phyloP scores from a whole-genome alignment of 805 yeast species.

The Starmerella apicola region DNA sequence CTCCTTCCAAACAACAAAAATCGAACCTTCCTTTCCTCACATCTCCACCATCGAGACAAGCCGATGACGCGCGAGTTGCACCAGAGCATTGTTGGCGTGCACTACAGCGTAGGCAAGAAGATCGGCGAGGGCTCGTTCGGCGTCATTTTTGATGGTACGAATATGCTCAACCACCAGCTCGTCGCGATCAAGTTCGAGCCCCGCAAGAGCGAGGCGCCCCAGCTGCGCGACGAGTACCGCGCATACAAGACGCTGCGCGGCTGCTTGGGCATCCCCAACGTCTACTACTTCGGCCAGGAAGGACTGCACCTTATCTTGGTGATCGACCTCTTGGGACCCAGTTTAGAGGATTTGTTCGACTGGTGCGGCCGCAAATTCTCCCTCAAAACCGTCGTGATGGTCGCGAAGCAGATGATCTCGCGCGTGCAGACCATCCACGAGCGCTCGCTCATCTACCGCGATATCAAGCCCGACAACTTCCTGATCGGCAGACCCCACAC shows the following conservation, averaged over 20 bases:
- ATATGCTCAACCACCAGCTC: constrained; percentile 90
- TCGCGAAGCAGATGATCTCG: constrained; percentile 89
- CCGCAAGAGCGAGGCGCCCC: constrained; percentile 87
- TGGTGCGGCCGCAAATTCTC: constrained; percentile 91
- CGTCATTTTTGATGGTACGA: constrained; percentile 81
- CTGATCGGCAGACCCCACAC: constrained; percentile 52
- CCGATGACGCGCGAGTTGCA: constrained; percentile 18
- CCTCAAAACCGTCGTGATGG: constrained; percentile 78
- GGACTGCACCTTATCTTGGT: constrained; percentile 96
- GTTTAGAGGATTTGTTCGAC: constrained; percentile 87
- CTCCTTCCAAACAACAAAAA: too few relatives aligned
- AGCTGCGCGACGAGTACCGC: constrained; percentile 90
- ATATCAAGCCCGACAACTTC: constrained; percentile 73
- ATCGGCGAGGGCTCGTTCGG: constrained; percentile 97
- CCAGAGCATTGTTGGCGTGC: constrained; percentile 14
- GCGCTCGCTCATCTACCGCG: constrained; percentile 76
- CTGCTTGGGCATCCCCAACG: constrained; percentile 94
- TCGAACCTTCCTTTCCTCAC: not conserved
- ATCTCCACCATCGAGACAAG: not conserved
- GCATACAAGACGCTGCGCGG: constrained; percentile 91
- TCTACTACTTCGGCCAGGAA: constrained; percentile 94
- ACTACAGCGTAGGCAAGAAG: constrained; percentile 69
- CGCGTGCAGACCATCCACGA: constrained; percentile 94
- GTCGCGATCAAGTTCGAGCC: constrained; percentile 93
- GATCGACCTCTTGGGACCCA: constrained; percentile 88